A percentile compares a stretch with the other conserved stretches of the same genome.
These are phyloP conservation scores for Nemania sp. DNA, from an alignment of 2,329 filamentous ascomycete species.

Conservation along the genomic window DNA sequence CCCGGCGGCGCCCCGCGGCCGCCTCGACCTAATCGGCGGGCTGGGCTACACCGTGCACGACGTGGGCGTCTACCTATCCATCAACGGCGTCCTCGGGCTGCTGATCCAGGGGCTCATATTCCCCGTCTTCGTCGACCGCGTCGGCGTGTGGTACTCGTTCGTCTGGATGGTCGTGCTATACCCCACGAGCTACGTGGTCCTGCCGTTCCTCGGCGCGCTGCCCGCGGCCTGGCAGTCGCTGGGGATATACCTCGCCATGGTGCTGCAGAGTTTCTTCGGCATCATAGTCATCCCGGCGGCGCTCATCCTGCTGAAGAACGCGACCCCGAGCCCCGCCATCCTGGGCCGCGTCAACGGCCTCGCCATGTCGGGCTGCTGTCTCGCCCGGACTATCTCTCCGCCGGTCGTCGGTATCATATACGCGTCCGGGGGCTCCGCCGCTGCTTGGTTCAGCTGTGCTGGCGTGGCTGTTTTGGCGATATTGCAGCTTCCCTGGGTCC, in stretches of 20 bases:
- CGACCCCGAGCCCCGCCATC: slow-evolving; percentile 63
- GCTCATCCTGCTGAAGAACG: slow-evolving; percentile 74
- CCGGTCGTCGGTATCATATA: slow-evolving; percentile 72
- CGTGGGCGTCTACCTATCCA: slow-evolving; percentile 69
- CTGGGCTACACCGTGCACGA: slow-evolving; percentile 68
- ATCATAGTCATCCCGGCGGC: slow-evolving; percentile 71
- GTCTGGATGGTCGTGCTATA: slow-evolving; percentile 67
- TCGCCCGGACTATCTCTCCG: slow-evolving; percentile 70
- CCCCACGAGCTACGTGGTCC: slow-evolving; percentile 69
- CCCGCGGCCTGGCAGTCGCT: slow-evolving; percentile 57
- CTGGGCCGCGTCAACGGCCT: slow-evolving; percentile 74
- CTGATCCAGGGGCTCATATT: slow-evolving; percentile 75
- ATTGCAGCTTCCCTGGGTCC: slow-evolving; percentile 41
- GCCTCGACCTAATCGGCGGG: slow-evolving; percentile 59
- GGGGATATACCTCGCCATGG: slow-evolving; percentile 68
- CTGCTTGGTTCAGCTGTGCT: slow-evolving; percentile 48
- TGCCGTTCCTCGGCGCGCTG: slow-evolving; percentile 68
- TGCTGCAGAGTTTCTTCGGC: slow-evolving; percentile 68
- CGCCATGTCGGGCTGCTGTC: slow-evolving; percentile 72
- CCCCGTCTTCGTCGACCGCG: slow-evolving; percentile 63
- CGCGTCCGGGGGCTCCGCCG: slow-evolving; percentile 56
- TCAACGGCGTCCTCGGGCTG: slow-evolving; percentile 73
- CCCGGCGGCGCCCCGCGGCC: slow-evolving; percentile 35
- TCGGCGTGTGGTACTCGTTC: slow-evolving; percentile 72
- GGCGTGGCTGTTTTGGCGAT: slow-evolving; percentile 38